Evolutionary conservation across 306 rosid species (phyloP).

Genomic region (Comarum palustre): DNA sequence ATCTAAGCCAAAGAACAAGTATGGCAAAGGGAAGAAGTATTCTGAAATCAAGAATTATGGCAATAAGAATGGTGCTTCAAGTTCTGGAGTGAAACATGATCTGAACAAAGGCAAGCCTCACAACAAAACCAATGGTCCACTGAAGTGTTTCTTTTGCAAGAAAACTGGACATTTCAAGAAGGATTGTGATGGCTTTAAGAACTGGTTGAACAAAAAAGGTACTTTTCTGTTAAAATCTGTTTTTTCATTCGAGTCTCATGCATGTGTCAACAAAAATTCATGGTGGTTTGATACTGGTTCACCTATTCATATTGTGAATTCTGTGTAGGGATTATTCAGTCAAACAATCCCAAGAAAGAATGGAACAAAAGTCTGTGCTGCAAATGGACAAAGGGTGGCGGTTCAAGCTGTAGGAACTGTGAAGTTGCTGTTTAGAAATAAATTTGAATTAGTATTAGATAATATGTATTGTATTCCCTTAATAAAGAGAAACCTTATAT

Average conservation of each 20-base stretch:
- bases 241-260: background rate
- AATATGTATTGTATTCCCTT: no score
- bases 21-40: no score
- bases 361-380: background rate
- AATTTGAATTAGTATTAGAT: no score
- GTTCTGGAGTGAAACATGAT: background rate
- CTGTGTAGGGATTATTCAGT: background rate
- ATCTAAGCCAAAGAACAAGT: background rate
- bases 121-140: background rate
- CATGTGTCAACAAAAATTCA: background rate
- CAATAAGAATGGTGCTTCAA: background rate
- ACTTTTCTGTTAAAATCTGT: no score
- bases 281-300: background rate
- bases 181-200: background rate
- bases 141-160: background rate
- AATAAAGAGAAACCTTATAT: no score
- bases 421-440: no score
- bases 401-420: no score
- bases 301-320: background rate
- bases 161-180: background rate
- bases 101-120: no score
- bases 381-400: no score
- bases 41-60: background rate
- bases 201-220: no score
- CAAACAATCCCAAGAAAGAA: background rate